Conservation (phyloP, 2,329 filamentous ascomycete genomes). For the Penicillium sp. region DNA sequence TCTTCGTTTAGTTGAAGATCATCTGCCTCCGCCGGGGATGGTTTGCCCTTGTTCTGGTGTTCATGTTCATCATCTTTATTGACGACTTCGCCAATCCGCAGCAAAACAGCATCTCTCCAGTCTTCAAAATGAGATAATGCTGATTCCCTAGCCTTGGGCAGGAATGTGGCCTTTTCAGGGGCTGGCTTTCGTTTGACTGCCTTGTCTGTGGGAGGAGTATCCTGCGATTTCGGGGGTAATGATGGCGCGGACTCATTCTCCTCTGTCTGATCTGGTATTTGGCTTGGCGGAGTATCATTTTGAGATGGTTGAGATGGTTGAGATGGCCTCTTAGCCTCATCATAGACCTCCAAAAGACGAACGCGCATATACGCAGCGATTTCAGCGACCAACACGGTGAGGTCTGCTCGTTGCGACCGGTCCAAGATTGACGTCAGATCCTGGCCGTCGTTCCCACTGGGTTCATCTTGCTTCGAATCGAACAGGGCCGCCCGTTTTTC, state of each 20-base stretch:
- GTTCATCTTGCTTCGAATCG: constrained; percentile 29
- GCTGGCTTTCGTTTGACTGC: constrained; percentile 11
- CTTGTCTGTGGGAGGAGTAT: not conserved
- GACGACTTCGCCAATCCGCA: constrained; percentile 73
- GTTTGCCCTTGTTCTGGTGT: constrained; percentile 37
- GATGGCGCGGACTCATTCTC: constrained; percentile 16
- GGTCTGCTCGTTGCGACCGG: constrained; percentile 45
- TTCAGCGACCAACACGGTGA: constrained; percentile 47
- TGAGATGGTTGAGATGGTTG: constrained; percentile 1
- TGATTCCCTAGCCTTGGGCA: constrained; percentile 61
- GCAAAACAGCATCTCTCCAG: constrained; percentile 74
- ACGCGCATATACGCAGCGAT: constrained; percentile 47
- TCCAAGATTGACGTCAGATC: constrained; percentile 49
- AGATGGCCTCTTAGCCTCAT: constrained; percentile 22
- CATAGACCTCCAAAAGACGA: constrained; percentile 42
- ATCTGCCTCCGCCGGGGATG: constrained; percentile 20
- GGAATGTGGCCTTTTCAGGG: constrained; percentile 23
- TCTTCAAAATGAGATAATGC: constrained; percentile 74
- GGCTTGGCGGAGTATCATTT: constrained; percentile 3
- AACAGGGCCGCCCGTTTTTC: constrained; percentile 36
- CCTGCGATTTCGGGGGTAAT: constrained; percentile 16
- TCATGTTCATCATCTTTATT: constrained; percentile 52
- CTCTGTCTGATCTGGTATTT: constrained; percentile 26
- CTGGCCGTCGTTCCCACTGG: constrained; percentile 34
- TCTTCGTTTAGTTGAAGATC: constrained; percentile 29